Percentiles rank a stretch among this genome's conserved stretches.
phyloP scores from a whole-genome alignment of 331 rosid genomes.

The Malus hybrid region DNA sequence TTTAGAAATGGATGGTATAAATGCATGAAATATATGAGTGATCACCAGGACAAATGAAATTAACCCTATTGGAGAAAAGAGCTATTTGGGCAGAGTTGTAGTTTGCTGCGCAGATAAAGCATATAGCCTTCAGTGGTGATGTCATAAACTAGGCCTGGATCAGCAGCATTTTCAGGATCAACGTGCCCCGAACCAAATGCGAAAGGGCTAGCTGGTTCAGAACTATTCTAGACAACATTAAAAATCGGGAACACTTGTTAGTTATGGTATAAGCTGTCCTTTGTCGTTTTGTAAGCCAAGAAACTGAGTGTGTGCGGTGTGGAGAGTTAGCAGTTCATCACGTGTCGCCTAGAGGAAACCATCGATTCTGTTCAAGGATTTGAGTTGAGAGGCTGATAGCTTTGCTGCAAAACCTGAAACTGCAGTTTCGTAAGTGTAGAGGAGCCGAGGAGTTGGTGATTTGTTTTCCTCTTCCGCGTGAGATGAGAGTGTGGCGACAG shows the following conservation, averaged over 20 bases:
- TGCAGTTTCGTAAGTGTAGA: constrained; percentile 45
- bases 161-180: constrained; percentile 58
- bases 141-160: constrained; percentile 75
- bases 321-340: constrained; percentile 44
- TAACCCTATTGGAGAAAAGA: constrained; percentile 20
- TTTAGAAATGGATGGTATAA: too few species aligned
- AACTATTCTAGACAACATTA: constrained; percentile 21
- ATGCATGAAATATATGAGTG: too few species aligned
- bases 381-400: constrained; percentile 40
- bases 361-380: constrained; percentile 22
- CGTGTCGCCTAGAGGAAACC: constrained; percentile 57
- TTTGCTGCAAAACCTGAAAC: constrained; percentile 64
- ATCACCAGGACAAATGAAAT: constrained; percentile 33
- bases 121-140: constrained; percentile 43
- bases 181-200: constrained; percentile 75
- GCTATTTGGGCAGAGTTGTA: constrained; percentile 50
- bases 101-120: constrained; percentile 48
- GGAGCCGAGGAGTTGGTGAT: constrained; percentile 26
- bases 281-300: constrained; percentile 41
- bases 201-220: constrained; percentile 42
- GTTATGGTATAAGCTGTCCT: constrained; percentile 53
- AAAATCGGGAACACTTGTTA: constrained; percentile 32
- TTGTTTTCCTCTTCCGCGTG: constrained; percentile 17
- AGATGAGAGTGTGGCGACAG: constrained; percentile 30
- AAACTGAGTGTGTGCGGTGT: constrained; percentile 52